Evolutionary conservation across 306 rosid species (phyloP), one percentile per base, ranked within the genome.

Genomic region (Begonia loranthoides): DNA sequence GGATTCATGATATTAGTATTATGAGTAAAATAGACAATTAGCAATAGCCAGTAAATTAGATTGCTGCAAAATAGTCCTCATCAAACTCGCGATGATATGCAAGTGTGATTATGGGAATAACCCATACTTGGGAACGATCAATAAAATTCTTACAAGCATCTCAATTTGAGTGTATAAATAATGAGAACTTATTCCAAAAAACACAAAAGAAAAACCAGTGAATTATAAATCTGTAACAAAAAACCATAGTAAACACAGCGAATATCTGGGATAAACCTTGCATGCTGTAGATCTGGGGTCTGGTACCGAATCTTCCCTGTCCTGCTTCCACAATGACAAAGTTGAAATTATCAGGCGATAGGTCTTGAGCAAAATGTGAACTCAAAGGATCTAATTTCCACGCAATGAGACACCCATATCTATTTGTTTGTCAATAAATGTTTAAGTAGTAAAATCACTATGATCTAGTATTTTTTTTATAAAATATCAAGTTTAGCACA

Each of bases 241-340:
- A 17, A 41, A 61, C 58, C 69, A 46, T 45, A 61, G 61, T 50
- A 60, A 56, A 61, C 22, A 58, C 58, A 36, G 54, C 59, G 52
- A 7, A 43, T 5, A 10, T 11, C n/a, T 43, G 15, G 6, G n/a
- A 41, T 41, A 11, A 60, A 92, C 99, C 99, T 92, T 92, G 99
- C 99, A 92, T 66, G 86, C 94, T 38, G 76, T 64, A 67, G 55
- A 77, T 55, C 79, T 68, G 0, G 81, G 49, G 61, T 59, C 74
- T 61, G 79, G 94, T 51, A 71, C 21, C 21, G 65, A 45, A 50
- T 92, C 96, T 15, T 80, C 82, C 60, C 57, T 59, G 28, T 76
- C 79, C 73, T 73, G 70, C 44, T 10, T n/a, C 47, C 47, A 10
- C 9, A 10, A 63, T 38, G 60, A 65, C 51, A 51, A 59, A 65